Evolutionary conservation across 768 basidiomycete species (phyloP).

Genomic region (Naganishia antarctica): DNA sequence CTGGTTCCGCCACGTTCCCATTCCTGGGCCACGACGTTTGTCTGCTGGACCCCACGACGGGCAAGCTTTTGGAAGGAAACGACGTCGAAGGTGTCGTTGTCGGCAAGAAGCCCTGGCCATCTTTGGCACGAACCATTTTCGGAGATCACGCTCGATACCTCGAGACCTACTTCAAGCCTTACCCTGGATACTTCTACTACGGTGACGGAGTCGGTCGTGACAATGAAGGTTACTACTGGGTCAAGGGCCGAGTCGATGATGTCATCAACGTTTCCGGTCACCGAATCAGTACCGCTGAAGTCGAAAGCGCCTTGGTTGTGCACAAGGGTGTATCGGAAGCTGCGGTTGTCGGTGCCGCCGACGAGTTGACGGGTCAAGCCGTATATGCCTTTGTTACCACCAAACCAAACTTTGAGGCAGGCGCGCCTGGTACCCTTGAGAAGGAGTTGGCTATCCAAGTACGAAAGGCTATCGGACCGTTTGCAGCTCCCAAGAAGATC

Average conservation of each 20-base stretch:
- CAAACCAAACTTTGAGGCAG: constrained; percentile 79
- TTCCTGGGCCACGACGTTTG: constrained; percentile 92
- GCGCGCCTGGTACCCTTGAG: constrained; percentile 61
- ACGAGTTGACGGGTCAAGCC: constrained; percentile 54
- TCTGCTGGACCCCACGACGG: constrained; percentile 77
- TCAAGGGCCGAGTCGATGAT: constrained; percentile 94
- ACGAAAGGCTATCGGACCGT: constrained; percentile 94
- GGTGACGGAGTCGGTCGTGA: constrained; percentile 95
- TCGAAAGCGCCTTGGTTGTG: constrained; percentile 90
- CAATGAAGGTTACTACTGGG: constrained; percentile 96
- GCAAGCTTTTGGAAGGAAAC: constrained; percentile 67
- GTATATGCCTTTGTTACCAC: constrained; percentile 92
- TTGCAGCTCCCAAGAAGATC: constrained; percentile 93
- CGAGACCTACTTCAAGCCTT: constrained; percentile 67
- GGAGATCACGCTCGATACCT: constrained; percentile 82
- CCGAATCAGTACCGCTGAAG: constrained; percentile 92
- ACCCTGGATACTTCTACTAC: constrained; percentile 53
- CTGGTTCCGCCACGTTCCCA: constrained; percentile 92
- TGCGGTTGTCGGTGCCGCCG: constrained; percentile 55
- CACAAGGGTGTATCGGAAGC: constrained; percentile 96
- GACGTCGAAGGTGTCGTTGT: constrained; percentile 86
- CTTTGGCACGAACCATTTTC: constrained; percentile 86
- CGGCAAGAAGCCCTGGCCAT: constrained; percentile 85
- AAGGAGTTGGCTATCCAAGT: constrained; percentile 94
- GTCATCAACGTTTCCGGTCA: constrained; percentile 99